These are phyloP conservation scores for Cryptococcus depauperatus DNA, from an alignment of 1,284 basidiomycete species.

Conservation along the genomic window DNA sequence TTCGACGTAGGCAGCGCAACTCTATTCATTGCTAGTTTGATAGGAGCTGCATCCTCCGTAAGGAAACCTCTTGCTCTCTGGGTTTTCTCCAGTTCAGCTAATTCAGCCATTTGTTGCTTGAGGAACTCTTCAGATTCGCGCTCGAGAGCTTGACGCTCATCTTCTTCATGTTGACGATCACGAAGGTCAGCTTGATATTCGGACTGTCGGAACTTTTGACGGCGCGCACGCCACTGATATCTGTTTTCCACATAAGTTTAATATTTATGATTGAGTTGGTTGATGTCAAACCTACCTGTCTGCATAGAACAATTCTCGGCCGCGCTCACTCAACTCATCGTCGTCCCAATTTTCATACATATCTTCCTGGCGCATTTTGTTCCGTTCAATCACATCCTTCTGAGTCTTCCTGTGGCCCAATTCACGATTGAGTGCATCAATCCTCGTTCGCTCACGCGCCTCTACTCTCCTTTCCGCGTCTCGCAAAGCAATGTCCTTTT, in stretches of 20 bases:
- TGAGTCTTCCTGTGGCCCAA: slow-evolving; percentile 62
- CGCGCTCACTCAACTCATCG: slow-evolving; percentile 65
- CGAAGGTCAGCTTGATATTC: slow-evolving; percentile 77
- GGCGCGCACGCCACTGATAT: slow-evolving; percentile 59
- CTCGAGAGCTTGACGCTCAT: slow-evolving; percentile 71
- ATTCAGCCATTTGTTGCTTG: slow-evolving; percentile 79
- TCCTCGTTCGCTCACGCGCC: slow-evolving; percentile 61
- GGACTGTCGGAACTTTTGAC: slow-evolving; percentile 57
- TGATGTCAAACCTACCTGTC: slow-evolving; percentile 55
- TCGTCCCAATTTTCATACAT: slow-evolving; percentile 79
- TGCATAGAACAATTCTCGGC: slow-evolving; percentile 61
- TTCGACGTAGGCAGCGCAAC: slow-evolving; percentile 46
- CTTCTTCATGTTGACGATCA: slow-evolving; percentile 68
- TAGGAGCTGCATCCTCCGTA: slow-evolving; percentile 80
- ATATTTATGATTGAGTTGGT: background rate
- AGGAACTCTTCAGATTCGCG: slow-evolving; percentile 81
- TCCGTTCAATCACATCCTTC: slow-evolving; percentile 65
- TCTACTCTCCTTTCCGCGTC: slow-evolving; percentile 66
- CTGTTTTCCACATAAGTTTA: too few species aligned
- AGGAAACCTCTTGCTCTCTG: slow-evolving; percentile 78
- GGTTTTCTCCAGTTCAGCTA: slow-evolving; percentile 68
- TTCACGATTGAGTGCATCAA: slow-evolving; percentile 64
- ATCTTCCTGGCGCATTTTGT: slow-evolving; percentile 60
- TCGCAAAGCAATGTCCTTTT: slow-evolving; percentile 71
- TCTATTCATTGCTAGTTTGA: slow-evolving; percentile 62